These are phyloP conservation scores for Fraxinus baroniana DNA, from an alignment of 305 asterid species.

Conservation along the genomic window DNA sequence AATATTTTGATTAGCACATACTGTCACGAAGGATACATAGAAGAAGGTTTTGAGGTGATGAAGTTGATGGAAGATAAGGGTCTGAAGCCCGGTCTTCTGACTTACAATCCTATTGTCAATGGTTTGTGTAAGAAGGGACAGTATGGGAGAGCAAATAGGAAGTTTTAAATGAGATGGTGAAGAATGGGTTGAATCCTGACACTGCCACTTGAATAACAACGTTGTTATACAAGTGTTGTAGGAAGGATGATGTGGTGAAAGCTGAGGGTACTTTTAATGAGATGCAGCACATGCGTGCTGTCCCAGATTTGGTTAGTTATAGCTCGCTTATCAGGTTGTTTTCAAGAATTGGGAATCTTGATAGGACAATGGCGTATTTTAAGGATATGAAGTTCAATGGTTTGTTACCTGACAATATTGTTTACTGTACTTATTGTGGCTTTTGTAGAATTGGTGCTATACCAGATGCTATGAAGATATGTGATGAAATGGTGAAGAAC, in stretches of 20 bases:
- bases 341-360: conserved; percentile 51
- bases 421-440: conserved; percentile 65
- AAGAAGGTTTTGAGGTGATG: conserved; percentile 46
- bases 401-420: conserved; percentile 56
- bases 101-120: conserved; percentile 53
- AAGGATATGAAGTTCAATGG: conserved; percentile 46
- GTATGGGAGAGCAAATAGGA: conserved; percentile 45
- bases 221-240: conserved; percentile 56
- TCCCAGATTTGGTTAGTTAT: conserved; percentile 62
- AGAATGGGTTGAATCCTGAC: conserved; percentile 49
- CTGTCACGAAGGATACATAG: conserved; percentile 49
- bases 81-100: conserved; percentile 55
- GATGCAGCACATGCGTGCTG: conserved; percentile 38
- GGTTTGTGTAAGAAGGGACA: conserved; percentile 58
- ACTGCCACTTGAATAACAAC: conserved; percentile 49
- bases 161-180: conserved; percentile 45
- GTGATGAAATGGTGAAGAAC: conserved; percentile 53
- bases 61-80: conserved; percentile 46
- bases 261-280: conserved; percentile 45
- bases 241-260: conserved; percentile 41
- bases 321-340: conserved; percentile 57
- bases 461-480: conserved; percentile 57
- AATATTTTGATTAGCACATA: conserved; percentile 59
- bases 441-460: conserved; percentile 57
- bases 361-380: conserved; percentile 40